A percentile compares a stretch with the other conserved stretches of the same genome.
These are phyloP conservation scores for Blastocystis sp. DNA, from an alignment of 352 stramenopile genomes.

Conservation along the genomic window DNA sequence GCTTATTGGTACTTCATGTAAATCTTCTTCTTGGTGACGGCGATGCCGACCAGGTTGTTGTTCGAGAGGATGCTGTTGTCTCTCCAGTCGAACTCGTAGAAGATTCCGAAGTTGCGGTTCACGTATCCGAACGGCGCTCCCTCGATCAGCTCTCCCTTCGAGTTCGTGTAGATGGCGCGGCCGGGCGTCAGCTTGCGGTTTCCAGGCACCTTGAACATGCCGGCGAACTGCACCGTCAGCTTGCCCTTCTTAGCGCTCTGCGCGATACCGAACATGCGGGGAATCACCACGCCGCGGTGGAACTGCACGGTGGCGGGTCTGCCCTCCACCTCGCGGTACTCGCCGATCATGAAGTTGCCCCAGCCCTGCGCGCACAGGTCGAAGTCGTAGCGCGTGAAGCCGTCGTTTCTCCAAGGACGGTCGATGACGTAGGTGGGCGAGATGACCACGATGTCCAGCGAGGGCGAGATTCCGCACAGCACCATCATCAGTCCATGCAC, in stretches of 20 bases:
- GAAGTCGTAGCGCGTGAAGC: not conserved
- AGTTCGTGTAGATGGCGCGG: slow-evolving; percentile 35
- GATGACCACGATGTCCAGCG: not conserved
- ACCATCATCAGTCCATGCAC: not conserved
- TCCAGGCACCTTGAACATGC: not conserved
- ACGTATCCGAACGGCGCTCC: not conserved
- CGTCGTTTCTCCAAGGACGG: too few relatives aligned
- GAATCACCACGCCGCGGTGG: not conserved
- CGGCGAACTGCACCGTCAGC: slow-evolving; percentile 17
- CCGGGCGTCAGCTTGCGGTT: not conserved
- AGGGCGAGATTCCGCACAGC: not conserved
- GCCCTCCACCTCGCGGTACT: not conserved
- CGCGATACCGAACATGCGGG: slow-evolving; percentile 18
- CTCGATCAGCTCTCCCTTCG: slow-evolving; percentile 28
- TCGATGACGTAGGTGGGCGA: not conserved
- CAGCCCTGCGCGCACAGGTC: not conserved
- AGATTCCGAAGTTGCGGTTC: not conserved
- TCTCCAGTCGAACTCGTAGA: not conserved
- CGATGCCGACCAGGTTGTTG: not conserved
- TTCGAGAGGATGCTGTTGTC: not conserved
- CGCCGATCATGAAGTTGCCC: slow-evolving; percentile 18
- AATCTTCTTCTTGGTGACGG: slow-evolving; percentile 20
- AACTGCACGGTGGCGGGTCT: not conserved
- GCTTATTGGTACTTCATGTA: slow-evolving; percentile 41
- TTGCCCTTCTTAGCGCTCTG: not conserved